Percentiles rank a stretch among this genome's conserved stretches.
These are phyloP conservation scores for Arthonia radiata DNA, from an alignment of 495 filamentous ascomycete genomes.

Conservation along the genomic window DNA sequence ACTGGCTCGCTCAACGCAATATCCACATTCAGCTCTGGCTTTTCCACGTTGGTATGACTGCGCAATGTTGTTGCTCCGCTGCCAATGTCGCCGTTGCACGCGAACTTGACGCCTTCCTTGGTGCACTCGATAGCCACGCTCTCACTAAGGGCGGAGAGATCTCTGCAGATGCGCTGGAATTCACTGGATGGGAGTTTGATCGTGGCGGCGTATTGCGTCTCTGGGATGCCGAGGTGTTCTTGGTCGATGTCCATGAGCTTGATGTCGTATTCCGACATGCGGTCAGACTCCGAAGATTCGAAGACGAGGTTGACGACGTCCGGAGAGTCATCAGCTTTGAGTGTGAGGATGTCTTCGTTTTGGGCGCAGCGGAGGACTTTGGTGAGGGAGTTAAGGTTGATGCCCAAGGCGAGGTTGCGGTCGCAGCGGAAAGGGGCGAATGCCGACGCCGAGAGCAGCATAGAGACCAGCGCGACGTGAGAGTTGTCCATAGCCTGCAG, in stretches of 20 bases:
- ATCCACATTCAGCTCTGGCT: slow-evolving; percentile 61
- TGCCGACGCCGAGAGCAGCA: slow-evolving; percentile 86
- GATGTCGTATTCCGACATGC: slow-evolving; percentile 93
- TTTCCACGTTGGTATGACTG: slow-evolving; percentile 73
- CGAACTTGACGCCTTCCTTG: slow-evolving; percentile 96
- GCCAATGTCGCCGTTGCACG: slow-evolving; percentile 81
- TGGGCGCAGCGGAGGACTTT: slow-evolving; percentile 91
- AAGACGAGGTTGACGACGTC: slow-evolving; percentile 90
- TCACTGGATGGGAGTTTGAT: slow-evolving; percentile 71
- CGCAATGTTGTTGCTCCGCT: slow-evolving; percentile 81
- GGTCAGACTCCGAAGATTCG: slow-evolving; percentile 71
- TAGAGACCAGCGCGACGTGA: slow-evolving; percentile 93
- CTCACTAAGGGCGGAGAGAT: slow-evolving; percentile 76
- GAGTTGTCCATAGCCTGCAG: slow-evolving; percentile 99
- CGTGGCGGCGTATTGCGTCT: slow-evolving; percentile 88
- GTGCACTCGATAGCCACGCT: slow-evolving; percentile 88
- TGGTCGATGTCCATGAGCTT: slow-evolving; percentile 99
- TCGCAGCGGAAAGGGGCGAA: slow-evolving; percentile 98
- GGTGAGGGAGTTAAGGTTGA: slow-evolving; percentile 87
- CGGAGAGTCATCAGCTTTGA: slow-evolving; percentile 93
- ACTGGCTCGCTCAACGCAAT: slow-evolving; percentile 86
- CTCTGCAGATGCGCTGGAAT: slow-evolving; percentile 85
- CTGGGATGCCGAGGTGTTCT: slow-evolving; percentile 94
- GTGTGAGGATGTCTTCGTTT: slow-evolving; percentile 80
- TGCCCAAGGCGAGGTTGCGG: slow-evolving; percentile 91